These are phyloP conservation scores for Verticillium tricorpus DNA, from an alignment of 2,329 filamentous ascomycete genomes.

Conservation along the genomic window DNA sequence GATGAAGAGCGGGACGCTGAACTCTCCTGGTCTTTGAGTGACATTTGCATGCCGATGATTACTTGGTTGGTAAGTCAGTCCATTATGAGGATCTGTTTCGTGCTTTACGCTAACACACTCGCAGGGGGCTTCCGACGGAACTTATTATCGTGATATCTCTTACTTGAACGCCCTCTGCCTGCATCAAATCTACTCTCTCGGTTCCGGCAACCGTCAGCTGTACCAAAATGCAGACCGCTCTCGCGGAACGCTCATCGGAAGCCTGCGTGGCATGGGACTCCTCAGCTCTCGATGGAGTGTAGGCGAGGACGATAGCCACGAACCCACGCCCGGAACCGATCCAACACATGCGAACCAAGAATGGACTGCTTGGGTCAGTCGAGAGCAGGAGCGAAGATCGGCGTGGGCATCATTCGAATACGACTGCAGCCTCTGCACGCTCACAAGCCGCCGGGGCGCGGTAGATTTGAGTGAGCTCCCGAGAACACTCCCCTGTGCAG, in stretches of 20 bases:
- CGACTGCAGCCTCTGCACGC: constrained; percentile 24
- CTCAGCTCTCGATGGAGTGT: constrained; percentile 14
- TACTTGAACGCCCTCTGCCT: constrained; percentile 23
- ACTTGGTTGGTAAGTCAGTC: constrained; percentile 19
- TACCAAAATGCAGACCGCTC: constrained; percentile 24
- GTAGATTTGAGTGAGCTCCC: constrained; percentile 24
- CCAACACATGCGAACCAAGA: constrained; percentile 4
- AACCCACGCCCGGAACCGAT: neutral
- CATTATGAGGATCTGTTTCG: neutral
- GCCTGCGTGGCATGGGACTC: constrained; percentile 21
- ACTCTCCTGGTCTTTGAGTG: constrained; percentile 16
- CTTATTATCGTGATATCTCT: constrained; percentile 18
- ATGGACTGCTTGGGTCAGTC: constrained; percentile 19
- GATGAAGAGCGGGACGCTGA: constrained; percentile 9
- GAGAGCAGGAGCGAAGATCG: constrained; percentile 18
- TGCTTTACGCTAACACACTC: neutral
- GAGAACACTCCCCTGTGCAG: constrained; percentile 19
- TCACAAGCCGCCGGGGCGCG: constrained; percentile 21
- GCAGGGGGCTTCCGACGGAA: constrained; percentile 17
- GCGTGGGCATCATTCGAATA: constrained; percentile 27
- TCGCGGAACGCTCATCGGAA: constrained; percentile 21
- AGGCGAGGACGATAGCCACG: constrained; percentile 3
- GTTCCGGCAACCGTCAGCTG: constrained; percentile 23
- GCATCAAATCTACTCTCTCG: constrained; percentile 26
- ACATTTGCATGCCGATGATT: constrained; percentile 21